A percentile compares a stretch with the other conserved stretches of the same genome.
Evolutionary conservation across 2,329 filamentous ascomycete species (phyloP).

Genomic region (Penicillium sp.): DNA sequence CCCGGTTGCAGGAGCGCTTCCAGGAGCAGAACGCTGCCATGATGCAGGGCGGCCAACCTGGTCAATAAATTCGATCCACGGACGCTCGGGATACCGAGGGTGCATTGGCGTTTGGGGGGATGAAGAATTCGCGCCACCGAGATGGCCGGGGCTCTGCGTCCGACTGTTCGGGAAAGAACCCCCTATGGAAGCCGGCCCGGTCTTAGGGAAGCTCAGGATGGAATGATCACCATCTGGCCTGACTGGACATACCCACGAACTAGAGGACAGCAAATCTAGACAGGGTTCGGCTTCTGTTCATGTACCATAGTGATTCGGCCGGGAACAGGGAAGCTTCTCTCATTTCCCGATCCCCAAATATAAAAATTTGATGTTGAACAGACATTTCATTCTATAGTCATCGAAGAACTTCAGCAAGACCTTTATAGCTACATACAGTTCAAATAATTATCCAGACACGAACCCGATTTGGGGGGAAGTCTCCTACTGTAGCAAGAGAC

Average conservation of each 20-base stretch:
- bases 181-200: not conserved
- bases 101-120: not conserved
- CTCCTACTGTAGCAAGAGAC: not conserved
- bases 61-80: slow-evolving; percentile 26
- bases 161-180: not conserved
- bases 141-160: not conserved
- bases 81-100: slow-evolving; percentile 4
- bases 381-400: not conserved
- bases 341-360: slow-evolving; percentile 8
- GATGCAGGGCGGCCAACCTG: slow-evolving; percentile 57
- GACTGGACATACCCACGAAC: not conserved
- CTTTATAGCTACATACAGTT: not conserved
- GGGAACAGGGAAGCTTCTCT: slow-evolving; percentile 5
- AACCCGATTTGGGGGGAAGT: not conserved
- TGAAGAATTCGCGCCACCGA: not conserved
- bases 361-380: slow-evolving; percentile 9
- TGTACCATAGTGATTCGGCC: slow-evolving; percentile 25
- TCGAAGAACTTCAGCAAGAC: not conserved
- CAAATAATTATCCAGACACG: not conserved
- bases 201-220: not conserved
- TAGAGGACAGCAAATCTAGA: not conserved
- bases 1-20: slow-evolving; percentile 88
- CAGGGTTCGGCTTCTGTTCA: slow-evolving; percentile 13
- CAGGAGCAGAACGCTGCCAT: slow-evolving; percentile 66
- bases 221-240: not conserved